A percentile compares a stretch with the other conserved stretches of the same genome.
phyloP scores from a whole-genome alignment of 1,139 yeast species.

The Pichia sp. region DNA sequence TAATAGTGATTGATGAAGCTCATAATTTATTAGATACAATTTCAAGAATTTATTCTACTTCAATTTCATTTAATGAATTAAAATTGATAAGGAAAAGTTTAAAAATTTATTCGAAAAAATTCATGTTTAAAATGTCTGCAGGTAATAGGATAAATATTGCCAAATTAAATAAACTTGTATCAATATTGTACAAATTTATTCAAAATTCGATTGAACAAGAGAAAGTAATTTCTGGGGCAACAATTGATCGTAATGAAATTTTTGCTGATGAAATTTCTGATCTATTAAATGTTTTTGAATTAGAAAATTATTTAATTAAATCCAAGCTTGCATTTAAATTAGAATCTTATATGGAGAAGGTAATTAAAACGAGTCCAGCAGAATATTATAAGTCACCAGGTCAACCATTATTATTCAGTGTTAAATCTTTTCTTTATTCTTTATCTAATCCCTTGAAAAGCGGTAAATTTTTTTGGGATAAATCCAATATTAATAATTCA shows the following conservation, averaged over 20 bases:
- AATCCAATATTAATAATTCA: constrained; percentile 20
- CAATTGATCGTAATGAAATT: constrained; percentile 46
- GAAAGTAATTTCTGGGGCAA: constrained; percentile 44
- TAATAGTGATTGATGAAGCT: constrained; percentile 87
- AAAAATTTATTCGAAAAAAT: constrained; percentile 51
- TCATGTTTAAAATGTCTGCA: constrained; percentile 58
- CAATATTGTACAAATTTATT: constrained; percentile 44
- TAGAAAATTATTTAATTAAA: constrained; percentile 56
- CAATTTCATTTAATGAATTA: constrained; percentile 49
- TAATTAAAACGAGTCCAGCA: constrained; percentile 16
- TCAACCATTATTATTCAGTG: constrained; percentile 59
- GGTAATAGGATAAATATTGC: constrained; percentile 66
- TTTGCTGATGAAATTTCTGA: constrained; percentile 61
- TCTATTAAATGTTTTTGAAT: constrained; percentile 59
- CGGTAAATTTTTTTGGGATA: constrained; percentile 74
- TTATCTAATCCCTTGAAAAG: constrained; percentile 72
- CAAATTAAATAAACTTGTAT: constrained; percentile 57
- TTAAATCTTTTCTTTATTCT: constrained; percentile 58
- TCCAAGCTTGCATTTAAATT: constrained; percentile 83
- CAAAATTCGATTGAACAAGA: constrained; percentile 26
- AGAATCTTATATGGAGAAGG: constrained; percentile 58
- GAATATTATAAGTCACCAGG: constrained; percentile 24
- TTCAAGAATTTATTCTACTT: constrained; percentile 59
- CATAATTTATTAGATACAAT: constrained; percentile 82
- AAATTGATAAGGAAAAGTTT: constrained; percentile 40